Evolutionary conservation across 768 basidiomycete genomes (phyloP), one percentile per base, ranked within the genome.

Genomic region (Boletus barrowsii): DNA sequence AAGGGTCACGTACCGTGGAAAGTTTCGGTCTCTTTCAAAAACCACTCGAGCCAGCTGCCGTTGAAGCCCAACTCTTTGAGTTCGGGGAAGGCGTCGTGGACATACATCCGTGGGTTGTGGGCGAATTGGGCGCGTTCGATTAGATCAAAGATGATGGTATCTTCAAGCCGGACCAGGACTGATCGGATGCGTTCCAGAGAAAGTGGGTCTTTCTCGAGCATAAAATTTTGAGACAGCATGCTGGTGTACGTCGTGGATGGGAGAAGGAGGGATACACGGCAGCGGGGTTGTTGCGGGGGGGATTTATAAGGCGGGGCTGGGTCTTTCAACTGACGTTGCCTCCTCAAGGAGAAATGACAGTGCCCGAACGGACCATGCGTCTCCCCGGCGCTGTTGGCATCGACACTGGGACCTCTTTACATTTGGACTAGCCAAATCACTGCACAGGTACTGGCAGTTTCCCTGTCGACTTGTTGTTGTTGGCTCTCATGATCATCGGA

Each of bases 81-180:
- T 71, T 95, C 90, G 35, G 83, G 71, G 73, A 98, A 91, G 2
- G 81, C 86, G 22, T 86, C 89, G 15, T 79, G 79, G 49, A 85
- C 77, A 74, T 99, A 99, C 54, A 97, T 95, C 56, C 80, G 82
- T 20, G 89, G 85, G 67, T 98, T 98, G 68, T 92, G 88, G 0
- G 93, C 93, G 66, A 98, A 99, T 68, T 98, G 96, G 0, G 95
- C 96, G 17, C 97, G 83, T 70, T 99, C 97, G 64, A 99, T 99
- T 53, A 98, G 81, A 47, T 83, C 86, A 71, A 99, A 99, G 71
- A 98, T 98, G 76, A 99, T 98, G 20, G 96, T 99, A 63, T 99
- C 97, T 68, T 99, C 97, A 22, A 99, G 83, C 26, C 97, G 83
- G 58, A 80, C 85, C 15, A 99, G 78, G 44, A 94, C 88, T 20